A percentile compares a stretch with the other conserved stretches of the same genome.
Evolutionary conservation across 805 yeast genomes (phyloP).

Genomic region (Myxozyma vanderwaltii): DNA sequence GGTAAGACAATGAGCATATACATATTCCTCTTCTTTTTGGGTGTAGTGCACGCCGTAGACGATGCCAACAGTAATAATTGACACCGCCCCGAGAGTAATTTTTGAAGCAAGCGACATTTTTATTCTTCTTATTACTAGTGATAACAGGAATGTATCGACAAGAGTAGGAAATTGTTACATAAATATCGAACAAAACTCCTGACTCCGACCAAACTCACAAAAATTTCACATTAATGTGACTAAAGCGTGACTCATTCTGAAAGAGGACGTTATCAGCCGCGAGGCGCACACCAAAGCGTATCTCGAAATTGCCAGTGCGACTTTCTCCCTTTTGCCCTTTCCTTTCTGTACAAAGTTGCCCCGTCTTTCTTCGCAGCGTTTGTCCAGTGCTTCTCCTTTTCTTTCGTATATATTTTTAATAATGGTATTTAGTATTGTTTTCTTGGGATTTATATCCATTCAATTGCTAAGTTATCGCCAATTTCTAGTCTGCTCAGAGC

Average conservation of each 20-base stretch:
- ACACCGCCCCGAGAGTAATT: conserved; percentile 26
- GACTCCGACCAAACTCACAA: neutral
- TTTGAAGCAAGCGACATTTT: conserved; percentile 34
- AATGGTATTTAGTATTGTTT: neutral
- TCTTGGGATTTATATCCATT: neutral
- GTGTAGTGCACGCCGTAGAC: conserved; percentile 34
- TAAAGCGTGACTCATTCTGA: neutral
- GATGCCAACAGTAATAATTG: conserved; percentile 20
- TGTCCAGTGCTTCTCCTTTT: neutral
- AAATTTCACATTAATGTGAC: conserved; percentile 6
- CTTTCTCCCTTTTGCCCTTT: neutral
- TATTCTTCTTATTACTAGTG: too few species aligned
- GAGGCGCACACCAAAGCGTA: conserved; percentile 6
- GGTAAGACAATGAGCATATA: conserved; percentile 2
- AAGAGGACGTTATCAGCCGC: conserved; percentile 12
- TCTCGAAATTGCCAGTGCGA: conserved; percentile 1
- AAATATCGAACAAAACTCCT: too few species aligned
- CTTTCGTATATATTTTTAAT: neutral
- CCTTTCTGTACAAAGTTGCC: neutral
- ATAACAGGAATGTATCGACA: too few species aligned
- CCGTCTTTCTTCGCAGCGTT: neutral
- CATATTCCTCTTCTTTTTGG: conserved; percentile 34
- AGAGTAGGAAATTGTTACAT: too few species aligned
- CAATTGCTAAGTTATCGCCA: neutral
- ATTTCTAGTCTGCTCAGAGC: conserved; percentile 47